A percentile compares a stretch with the other conserved stretches of the same genome.
phyloP scores from a whole-genome alignment of 306 rosid genomes.

The Myrica gale region DNA sequence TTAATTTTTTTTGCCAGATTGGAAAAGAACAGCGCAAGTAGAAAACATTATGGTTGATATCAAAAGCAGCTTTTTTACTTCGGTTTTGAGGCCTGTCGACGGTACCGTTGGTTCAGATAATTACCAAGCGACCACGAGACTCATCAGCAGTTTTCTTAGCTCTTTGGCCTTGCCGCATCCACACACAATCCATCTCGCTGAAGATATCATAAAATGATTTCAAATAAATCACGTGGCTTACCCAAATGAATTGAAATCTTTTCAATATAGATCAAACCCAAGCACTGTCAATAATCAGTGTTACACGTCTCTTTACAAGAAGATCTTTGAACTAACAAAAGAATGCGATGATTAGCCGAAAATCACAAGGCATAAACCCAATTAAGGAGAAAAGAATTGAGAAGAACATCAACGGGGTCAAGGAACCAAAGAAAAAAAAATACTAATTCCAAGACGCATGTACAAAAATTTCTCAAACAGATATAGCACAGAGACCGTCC shows the following conservation, averaged over 20 bases:
- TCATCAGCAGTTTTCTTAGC: no score
- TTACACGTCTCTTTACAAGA: constrained; percentile 76
- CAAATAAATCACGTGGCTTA: not conserved
- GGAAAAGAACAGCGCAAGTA: no score
- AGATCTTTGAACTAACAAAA: constrained; percentile 47
- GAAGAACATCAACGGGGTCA: constrained; percentile 55
- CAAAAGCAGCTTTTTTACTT: no score
- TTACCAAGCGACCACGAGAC: no score
- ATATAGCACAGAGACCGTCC: constrained; percentile 76
- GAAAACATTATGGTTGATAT: no score
- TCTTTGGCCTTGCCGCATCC: no score
- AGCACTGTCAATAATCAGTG: constrained; percentile 65
- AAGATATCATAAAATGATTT: no score
- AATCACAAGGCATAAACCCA: constrained; percentile 63
- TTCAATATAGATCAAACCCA: constrained; percentile 55
- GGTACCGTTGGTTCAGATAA: no score
- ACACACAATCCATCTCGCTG: no score
- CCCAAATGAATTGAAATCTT: constrained; percentile 25
- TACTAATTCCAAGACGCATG: constrained; percentile 73
- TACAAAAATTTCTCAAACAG: constrained; percentile 67
- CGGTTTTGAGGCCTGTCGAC: no score
- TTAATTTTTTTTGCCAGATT: no score
- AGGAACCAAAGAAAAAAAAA: constrained; percentile 69
- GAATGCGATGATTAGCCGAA: constrained; percentile 65
- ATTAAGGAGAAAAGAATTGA: constrained; percentile 46